Conservation (phyloP, 495 filamentous ascomycete genomes). For the Bombardia bombarda region DNA sequence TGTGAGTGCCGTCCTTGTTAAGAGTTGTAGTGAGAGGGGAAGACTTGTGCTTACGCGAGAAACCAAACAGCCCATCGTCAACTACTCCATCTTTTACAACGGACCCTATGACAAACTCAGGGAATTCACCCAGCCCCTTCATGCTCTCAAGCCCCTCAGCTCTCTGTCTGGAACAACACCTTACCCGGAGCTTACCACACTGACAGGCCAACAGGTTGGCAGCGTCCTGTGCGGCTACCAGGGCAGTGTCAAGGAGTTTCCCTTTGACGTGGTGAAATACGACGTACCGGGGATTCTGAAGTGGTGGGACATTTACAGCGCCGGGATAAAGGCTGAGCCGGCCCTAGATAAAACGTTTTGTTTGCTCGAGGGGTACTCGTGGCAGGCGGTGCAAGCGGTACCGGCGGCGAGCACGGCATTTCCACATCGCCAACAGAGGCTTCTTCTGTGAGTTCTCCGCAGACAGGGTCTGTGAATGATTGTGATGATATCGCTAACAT, state of each 20-base stretch:
- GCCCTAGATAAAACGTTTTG: too few relatives aligned
- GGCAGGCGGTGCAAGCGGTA: slow-evolving; percentile 34
- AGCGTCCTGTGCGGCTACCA: slow-evolving; percentile 32
- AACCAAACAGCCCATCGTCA: slow-evolving; percentile 1
- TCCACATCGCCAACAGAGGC: slow-evolving; percentile 29
- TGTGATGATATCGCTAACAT: too few relatives aligned
- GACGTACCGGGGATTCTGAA: slow-evolving; percentile 31
- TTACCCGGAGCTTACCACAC: slow-evolving; percentile 35
- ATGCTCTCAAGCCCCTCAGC: slow-evolving; percentile 28
- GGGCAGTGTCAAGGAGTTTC: slow-evolving; percentile 33
- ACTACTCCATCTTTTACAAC: background rate
- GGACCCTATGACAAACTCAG: slow-evolving; percentile 14
- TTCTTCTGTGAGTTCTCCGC: slow-evolving; percentile 24
- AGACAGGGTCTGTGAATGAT: too few relatives aligned
- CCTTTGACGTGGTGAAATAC: slow-evolving; percentile 36
- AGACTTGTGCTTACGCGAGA: background rate
- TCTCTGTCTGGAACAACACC: slow-evolving; percentile 16
- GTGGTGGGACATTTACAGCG: slow-evolving; percentile 34
- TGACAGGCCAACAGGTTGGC: slow-evolving; percentile 26
- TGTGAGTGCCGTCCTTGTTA: slow-evolving; percentile 13
- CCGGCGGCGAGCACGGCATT: slow-evolving; percentile 33
- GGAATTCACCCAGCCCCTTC: slow-evolving; percentile 34
- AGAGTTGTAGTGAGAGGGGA: background rate
- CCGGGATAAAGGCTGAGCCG: too few relatives aligned
- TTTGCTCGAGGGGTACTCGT: slow-evolving; percentile 47